A percentile compares a stretch with the other conserved stretches of the same genome.
Evolutionary conservation across 495 filamentous ascomycete genomes (phyloP).

Genomic region (Penicillium tannophilum): DNA sequence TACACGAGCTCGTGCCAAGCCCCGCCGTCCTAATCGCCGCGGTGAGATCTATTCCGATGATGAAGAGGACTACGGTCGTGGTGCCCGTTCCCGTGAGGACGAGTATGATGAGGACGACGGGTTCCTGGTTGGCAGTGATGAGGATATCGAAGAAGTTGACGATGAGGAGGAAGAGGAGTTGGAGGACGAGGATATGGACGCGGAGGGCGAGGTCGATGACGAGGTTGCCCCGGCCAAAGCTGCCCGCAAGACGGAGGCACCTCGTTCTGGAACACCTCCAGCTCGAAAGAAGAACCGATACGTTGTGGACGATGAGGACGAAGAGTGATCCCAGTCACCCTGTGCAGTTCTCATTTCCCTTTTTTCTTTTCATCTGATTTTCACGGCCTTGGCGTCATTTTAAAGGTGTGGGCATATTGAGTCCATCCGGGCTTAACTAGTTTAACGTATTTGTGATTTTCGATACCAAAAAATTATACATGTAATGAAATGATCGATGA

Average conservation of each 20-base stretch:
- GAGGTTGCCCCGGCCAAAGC: conserved; percentile 30
- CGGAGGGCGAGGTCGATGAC: conserved; percentile 58
- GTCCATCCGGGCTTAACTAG: background rate
- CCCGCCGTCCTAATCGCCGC: conserved; percentile 47
- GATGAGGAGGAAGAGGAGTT: conserved; percentile 66
- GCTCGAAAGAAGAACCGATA: conserved; percentile 50
- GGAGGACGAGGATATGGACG: conserved; percentile 58
- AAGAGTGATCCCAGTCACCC: conserved; percentile 33
- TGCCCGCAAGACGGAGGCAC: conserved; percentile 26
- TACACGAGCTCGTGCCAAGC: conserved; percentile 45
- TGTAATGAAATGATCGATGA: conserved; percentile 31
- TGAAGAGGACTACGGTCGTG: conserved; percentile 62
- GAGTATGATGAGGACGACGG: conserved; percentile 84
- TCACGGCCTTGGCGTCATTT: conserved; percentile 16
- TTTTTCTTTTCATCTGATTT: conserved; percentile 13
- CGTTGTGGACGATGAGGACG: conserved; percentile 51
- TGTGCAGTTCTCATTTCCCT: conserved; percentile 3
- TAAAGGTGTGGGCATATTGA: conserved; percentile 11
- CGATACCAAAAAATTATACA: conserved; percentile 21
- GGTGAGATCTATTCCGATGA: conserved; percentile 60
- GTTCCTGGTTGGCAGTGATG: conserved; percentile 74
- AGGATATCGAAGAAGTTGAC: conserved; percentile 62
- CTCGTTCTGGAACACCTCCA: conserved; percentile 36
- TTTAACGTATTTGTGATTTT: conserved; percentile 3
- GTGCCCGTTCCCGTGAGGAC: conserved; percentile 67